Base-by-base conservation (phyloP, 1,139 yeast genomes). In the Nakaseomyces nivariensis region DNA sequence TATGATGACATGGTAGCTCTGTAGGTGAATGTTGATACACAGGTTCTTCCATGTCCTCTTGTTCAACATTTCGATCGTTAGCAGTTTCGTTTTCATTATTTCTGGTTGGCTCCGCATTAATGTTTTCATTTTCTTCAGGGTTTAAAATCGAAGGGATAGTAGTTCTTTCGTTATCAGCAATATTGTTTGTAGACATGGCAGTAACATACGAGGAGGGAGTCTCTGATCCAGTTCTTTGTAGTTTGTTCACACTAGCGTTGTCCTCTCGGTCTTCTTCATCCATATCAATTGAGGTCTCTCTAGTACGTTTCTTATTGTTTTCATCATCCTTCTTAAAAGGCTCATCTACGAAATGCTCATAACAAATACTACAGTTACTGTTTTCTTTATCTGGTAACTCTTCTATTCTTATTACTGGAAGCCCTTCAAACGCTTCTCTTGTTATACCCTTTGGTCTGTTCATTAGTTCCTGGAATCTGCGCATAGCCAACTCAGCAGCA, bases 1-100 rank as follows among this genome's bases (percentile, higher is more conserved):
- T 61, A 62, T 86, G 96, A 8, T 80, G 80, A 67, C 97, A 90
- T 0, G 96, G 94, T 76, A 90, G 73, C 54, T 75, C 71, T 1
- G 85, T 71, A 0, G 96, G 83, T 7, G 74, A 64, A 65, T 89
- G 96, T 7, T 68, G 64, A 59, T 74, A 80, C 4, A 43, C 49
- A n/a, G 63, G 61, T 1, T 56, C 41, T n/a, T 54, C 60, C 26
- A 49, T 56, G 27, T 43, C 50, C 25, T 24, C 36, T 29, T 24
- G 33, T 17, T 34, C 42, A 6, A 29, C 9, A 11, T 37, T 34
- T 34, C n/a, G 7, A 10, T 24, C 24, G 4, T 17, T 33, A 9
- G 5, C 2, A 33, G 36, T n/a, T 10, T 33, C 36, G 3, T 33
- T 33, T n/a, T 33, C 36, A 33, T 9, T 9, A 33, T n/a, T 9